Percentiles rank a stretch among this genome's conserved stretches.
These are phyloP conservation scores for Pezicula radicicola DNA, from an alignment of 2,329 filamentous ascomycete genomes.

Conservation along the genomic window DNA sequence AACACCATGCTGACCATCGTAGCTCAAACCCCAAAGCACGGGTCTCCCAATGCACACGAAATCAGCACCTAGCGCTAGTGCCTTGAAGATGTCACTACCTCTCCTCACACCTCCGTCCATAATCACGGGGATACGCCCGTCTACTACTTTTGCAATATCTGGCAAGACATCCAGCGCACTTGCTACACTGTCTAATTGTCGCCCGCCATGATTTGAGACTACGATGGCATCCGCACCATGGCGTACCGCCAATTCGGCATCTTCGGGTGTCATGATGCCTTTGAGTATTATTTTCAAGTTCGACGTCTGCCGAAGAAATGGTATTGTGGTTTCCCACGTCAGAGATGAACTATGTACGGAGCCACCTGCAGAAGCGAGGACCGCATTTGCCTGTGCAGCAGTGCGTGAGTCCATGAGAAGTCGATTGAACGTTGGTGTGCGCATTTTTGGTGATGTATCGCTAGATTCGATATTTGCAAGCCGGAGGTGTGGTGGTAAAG, in stretches of 20 bases:
- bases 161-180: conserved; percentile 49
- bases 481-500: conserved; percentile 17
- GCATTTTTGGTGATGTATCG: neutral
- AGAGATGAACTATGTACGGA: conserved; percentile 51
- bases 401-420: conserved; percentile 18
- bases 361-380: neutral
- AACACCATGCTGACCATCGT: conserved; percentile 58
- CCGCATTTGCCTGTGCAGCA: conserved; percentile 11
- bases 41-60: conserved; percentile 59
- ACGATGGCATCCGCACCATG: conserved; percentile 62
- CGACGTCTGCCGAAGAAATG: conserved; percentile 56
- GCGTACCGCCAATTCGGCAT: conserved; percentile 56
- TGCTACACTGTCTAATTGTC: conserved; percentile 46
- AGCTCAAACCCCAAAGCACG: conserved; percentile 57
- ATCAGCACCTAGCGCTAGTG: conserved; percentile 57
- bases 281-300: conserved; percentile 58
- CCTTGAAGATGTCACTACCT: conserved; percentile 56
- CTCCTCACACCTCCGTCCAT: conserved; percentile 52
- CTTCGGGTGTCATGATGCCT: conserved; percentile 60
- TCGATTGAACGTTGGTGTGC: conserved; percentile 8
- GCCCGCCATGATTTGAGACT: conserved; percentile 64
- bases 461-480: conserved; percentile 18
- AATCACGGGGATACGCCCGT: neutral
- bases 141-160: conserved; percentile 41
- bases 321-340: conserved; percentile 72